Conservation (phyloP, 805 yeast genomes). For the Yamadazyma ubonensis region DNA sequence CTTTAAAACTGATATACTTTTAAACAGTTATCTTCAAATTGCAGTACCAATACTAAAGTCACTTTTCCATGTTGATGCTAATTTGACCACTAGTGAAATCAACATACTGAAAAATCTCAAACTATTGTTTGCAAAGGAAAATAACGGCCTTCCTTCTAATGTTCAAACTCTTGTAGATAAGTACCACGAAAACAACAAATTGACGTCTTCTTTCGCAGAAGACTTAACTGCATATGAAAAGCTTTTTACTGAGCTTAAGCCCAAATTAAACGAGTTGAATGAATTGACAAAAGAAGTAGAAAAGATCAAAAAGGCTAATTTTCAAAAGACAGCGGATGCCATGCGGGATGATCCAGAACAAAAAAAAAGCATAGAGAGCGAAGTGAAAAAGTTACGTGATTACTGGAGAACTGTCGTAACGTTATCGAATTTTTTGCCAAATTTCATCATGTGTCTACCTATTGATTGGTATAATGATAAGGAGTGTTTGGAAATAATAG, state of each 20-base stretch:
- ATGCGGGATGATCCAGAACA: too few relatives aligned
- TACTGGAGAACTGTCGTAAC: slow-evolving; percentile 11
- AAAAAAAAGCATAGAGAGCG: too few relatives aligned
- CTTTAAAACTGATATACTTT: slow-evolving; percentile 26
- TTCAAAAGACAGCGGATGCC: background rate
- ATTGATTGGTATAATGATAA: slow-evolving; percentile 37
- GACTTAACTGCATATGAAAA: slow-evolving; percentile 9
- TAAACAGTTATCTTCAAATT: slow-evolving; percentile 25
- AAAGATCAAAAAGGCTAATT: background rate
- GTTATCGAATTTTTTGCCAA: slow-evolving; percentile 27
- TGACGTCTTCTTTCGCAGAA: slow-evolving; percentile 4
- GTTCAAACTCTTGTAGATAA: slow-evolving; percentile 17
- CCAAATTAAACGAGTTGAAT: slow-evolving; percentile 19
- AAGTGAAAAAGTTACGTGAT: too few relatives aligned
- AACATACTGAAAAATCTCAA: slow-evolving; percentile 13
- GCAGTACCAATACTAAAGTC: slow-evolving; percentile 34
- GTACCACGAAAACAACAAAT: slow-evolving; percentile 9
- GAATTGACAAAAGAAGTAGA: slow-evolving; percentile 15
- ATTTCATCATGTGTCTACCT: slow-evolving; percentile 32
- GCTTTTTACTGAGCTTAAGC: slow-evolving; percentile 15
- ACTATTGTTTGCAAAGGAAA: slow-evolving; percentile 10
- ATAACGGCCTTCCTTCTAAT: slow-evolving; percentile 12
- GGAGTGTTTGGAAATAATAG: slow-evolving; percentile 24
- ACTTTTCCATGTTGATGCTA: slow-evolving; percentile 27
- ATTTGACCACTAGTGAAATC: slow-evolving; percentile 28